A percentile compares a stretch with the other conserved stretches of the same genome.
These are phyloP conservation scores for Ilex asprella DNA, from an alignment of 257 asterid genomes.

Conservation along the genomic window DNA sequence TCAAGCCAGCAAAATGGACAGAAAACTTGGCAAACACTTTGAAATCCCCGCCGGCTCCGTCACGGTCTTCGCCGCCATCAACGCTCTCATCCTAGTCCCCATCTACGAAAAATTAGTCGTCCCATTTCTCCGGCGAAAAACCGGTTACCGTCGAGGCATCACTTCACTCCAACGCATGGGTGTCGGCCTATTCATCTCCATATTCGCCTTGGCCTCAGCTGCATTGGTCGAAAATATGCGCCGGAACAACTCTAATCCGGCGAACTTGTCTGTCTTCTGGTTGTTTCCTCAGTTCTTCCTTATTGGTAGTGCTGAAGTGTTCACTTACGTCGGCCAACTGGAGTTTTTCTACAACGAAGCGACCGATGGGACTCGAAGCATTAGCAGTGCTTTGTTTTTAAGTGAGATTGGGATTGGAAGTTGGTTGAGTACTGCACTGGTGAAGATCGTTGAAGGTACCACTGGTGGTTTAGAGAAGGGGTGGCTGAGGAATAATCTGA, in stretches of 20 bases:
- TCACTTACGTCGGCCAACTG: conserved; percentile 70
- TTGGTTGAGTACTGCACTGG: conserved; percentile 71
- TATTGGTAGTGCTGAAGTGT: conserved; percentile 62
- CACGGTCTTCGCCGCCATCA: conserved; percentile 56
- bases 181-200: conserved; percentile 52
- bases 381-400: conserved; percentile 70
- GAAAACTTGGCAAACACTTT: conserved; percentile 33
- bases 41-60: conserved; percentile 54
- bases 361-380: conserved; percentile 68
- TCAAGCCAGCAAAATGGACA: conserved; percentile 50
- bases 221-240: conserved; percentile 56
- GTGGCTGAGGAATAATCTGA: conserved; percentile 57
- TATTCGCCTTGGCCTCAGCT: conserved; percentile 58
- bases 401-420: conserved; percentile 82
- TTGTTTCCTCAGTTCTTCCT: conserved; percentile 66
- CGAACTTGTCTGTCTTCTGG: conserved; percentile 46
- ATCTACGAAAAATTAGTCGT: conserved; percentile 48
- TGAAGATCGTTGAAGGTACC: conserved; percentile 34
- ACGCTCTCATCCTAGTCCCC: conserved; percentile 59
- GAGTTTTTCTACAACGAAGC: conserved; percentile 77
- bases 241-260: conserved; percentile 14
- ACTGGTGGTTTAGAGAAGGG: conserved; percentile 43
- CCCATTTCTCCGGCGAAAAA: conserved; percentile 45
- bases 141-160: conserved; percentile 59
- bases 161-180: conserved; percentile 74